phyloP scores from a whole-genome alignment of 2,329 filamentous ascomycete genomes.

The Fusarium sp. region DNA sequence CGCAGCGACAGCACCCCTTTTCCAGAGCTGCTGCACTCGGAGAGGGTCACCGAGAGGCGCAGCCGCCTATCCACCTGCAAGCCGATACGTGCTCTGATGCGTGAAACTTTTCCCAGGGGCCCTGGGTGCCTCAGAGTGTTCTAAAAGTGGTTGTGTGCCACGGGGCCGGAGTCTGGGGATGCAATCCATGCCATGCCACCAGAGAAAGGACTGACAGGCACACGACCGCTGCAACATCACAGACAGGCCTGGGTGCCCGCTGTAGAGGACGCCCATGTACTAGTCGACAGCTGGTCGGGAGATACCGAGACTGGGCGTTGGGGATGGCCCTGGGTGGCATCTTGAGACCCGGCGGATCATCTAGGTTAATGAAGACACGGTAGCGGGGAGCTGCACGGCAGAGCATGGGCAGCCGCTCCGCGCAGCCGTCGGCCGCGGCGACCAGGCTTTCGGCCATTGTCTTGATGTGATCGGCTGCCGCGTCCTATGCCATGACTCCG shows the following conservation, averaged over 20 bases:
- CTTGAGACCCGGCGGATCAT: constrained; percentile 23
- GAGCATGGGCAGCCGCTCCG: constrained; percentile 14
- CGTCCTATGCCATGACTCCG: constrained; percentile 6
- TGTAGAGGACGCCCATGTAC: constrained; percentile 25
- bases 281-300: constrained; percentile 39
- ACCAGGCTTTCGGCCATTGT: constrained; percentile 4
- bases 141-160: constrained; percentile 38
- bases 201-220: constrained; percentile 34
- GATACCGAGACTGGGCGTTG: constrained; percentile 38
- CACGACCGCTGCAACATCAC: constrained; percentile 25
- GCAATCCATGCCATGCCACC: constrained; percentile 28
- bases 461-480: constrained; percentile 14
- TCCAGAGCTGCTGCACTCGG: constrained; percentile 25
- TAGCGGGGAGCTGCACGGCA: constrained; percentile 2
- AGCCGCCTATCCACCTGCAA: constrained; percentile 39
- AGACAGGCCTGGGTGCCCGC: constrained; percentile 28
- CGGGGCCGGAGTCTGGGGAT: constrained; percentile 34
- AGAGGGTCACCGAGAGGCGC: constrained; percentile 37
- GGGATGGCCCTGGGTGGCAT: constrained; percentile 16
- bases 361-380: constrained; percentile 9
- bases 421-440: constrained; percentile 4
- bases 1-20: constrained; percentile 33
- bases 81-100: constrained; percentile 37
- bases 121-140: constrained; percentile 31
- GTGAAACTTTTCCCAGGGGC: constrained; percentile 39